Base-by-base conservation (phyloP, 768 basidiomycete species). In the Royoungia palumana region DNA sequence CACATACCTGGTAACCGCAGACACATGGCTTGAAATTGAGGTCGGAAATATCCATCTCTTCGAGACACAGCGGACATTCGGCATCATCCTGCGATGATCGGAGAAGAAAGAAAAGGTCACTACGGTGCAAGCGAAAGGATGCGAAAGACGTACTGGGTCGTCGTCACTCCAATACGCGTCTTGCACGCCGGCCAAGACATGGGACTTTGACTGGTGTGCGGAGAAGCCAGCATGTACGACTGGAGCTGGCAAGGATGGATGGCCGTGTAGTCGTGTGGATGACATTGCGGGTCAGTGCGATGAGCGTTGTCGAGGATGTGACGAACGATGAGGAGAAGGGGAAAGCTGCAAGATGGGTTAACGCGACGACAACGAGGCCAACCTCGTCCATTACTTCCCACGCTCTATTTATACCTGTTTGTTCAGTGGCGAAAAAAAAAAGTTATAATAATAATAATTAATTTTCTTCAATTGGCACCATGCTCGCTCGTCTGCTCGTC, bases 21-120 rank as follows among this genome's bases (percentile, higher is more conserved):
- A 94, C 83, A 71, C 96, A 99, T 22, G 96, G 96, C 75, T 94
- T 95, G 75, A 99, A 99, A 75, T 95, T 95, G 69, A 97, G 81
- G 80, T 99, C 96, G 42, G 93, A 93, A 58, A 97, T 83, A 73
- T 98, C 96, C 87, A 99, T 93, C 74, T 96, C 94, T 65, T 98
- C 95, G 37, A 97, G 83, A 72, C 96, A 99, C 51, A 99, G 81
- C 38, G 96, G 92, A 73, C 96, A 99, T 63, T 98, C 96, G 54
- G 89, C 89, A 64, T 97, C 94, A 67, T 98, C 95, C 95, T 97
- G 59, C 2, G 55, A 46, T 46, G 42, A 60, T 60, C 63, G 48
- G 52, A 30, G n/a, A 42, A 39, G 45, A 54, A 37, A 47, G 46
- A 57, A 34, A 54, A 54, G 44, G 53, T 30, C 50, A 42, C 37